Conservation (phyloP, 345 rosid species). For the Salix udensis region DNA sequence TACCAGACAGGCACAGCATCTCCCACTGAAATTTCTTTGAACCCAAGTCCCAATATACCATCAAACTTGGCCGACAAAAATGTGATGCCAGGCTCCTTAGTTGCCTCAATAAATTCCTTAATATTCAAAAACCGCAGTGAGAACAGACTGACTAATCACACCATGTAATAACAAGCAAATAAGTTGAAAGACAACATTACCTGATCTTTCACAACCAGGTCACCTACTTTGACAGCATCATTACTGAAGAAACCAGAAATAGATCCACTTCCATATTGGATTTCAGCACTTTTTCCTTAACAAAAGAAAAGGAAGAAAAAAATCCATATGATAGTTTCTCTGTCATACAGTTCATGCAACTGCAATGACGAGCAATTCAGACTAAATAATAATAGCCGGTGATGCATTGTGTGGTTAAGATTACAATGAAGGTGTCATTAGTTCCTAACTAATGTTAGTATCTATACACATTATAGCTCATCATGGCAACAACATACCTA, state of each 20-base stretch:
- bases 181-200: conserved; percentile 5
- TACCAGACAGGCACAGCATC: conserved; percentile 31
- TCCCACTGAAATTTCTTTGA: conserved; percentile 32
- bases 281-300: conserved; percentile 27
- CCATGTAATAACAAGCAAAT: background rate
- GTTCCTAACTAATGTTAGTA: background rate
- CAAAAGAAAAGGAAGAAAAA: background rate
- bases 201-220: conserved; percentile 28
- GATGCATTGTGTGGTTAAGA: background rate
- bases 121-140: background rate
- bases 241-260: conserved; percentile 31
- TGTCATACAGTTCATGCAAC: background rate
- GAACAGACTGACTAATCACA: background rate
- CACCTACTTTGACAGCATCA: conserved; percentile 23
- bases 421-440: background rate
- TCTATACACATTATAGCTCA: background rate
- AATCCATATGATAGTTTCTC: background rate
- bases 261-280: conserved; percentile 27
- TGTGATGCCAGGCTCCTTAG: conserved; percentile 25
- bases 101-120: conserved; percentile 34
- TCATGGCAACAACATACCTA: background rate
- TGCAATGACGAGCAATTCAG: background rate
- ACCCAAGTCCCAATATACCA: conserved; percentile 33
- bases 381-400: background rate
- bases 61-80: conserved; percentile 32